phyloP scores from a whole-genome alignment of 2,329 filamentous ascomycete species.

The Neocatenulostroma microsporum region DNA sequence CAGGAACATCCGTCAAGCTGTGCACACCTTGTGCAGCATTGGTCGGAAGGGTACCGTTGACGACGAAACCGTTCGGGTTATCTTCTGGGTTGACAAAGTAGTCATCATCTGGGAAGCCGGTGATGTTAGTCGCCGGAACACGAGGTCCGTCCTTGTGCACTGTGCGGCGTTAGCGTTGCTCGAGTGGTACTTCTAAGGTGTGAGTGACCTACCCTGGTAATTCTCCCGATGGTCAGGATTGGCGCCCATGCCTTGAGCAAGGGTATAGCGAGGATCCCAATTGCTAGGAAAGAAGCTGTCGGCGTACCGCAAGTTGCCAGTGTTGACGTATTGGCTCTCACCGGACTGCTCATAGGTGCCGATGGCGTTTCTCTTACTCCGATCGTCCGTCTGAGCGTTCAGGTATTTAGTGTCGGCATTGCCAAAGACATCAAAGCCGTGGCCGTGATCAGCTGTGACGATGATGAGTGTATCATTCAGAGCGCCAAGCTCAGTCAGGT shows the following conservation, averaged over 20 bases:
- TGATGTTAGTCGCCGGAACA: conserved; percentile 49
- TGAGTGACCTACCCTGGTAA: conserved; percentile 54
- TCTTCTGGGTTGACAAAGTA: conserved; percentile 64
- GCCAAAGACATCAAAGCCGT: conserved; percentile 82
- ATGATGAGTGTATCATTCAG: conserved; percentile 71
- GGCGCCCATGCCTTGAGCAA: conserved; percentile 64
- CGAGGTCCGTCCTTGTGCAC: conserved; percentile 59
- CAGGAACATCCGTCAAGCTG: conserved; percentile 68
- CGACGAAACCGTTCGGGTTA: conserved; percentile 56
- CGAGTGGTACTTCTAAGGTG: too few relatives aligned
- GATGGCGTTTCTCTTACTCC: conserved; percentile 66
- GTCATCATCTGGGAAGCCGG: conserved; percentile 42
- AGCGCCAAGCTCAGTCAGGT: conserved; percentile 57
- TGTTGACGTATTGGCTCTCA: conserved; percentile 64
- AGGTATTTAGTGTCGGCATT: conserved; percentile 74
- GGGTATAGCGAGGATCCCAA: conserved; percentile 77
- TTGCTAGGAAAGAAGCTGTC: conserved; percentile 71
- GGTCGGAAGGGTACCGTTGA: conserved; percentile 67
- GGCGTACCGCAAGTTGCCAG: conserved; percentile 54
- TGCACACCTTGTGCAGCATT: conserved; percentile 59
- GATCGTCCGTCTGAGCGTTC: conserved; percentile 54
- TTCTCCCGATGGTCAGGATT: conserved; percentile 69
- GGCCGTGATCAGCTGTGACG: conserved; percentile 81
- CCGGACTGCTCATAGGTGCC: conserved; percentile 68
- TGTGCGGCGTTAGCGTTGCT: too few relatives aligned